Evolutionary conservation across 1,139 yeast species (phyloP).

Genomic region (Protomyces gravidus): DNA sequence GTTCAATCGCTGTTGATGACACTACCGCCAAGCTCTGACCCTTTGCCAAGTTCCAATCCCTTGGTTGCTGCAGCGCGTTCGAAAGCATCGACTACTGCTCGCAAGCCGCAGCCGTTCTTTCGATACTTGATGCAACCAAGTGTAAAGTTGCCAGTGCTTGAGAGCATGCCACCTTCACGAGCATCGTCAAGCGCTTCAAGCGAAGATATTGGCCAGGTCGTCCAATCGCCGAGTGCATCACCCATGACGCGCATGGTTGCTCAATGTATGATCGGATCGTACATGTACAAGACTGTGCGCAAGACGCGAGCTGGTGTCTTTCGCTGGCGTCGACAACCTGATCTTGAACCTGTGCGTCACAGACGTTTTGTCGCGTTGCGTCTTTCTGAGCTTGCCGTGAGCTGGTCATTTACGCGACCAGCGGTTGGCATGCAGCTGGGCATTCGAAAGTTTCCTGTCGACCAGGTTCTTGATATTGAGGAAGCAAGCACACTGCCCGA

Average conservation of each 20-base stretch:
- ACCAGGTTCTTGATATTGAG: slow-evolving; percentile 7
- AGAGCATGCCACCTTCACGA: neutral
- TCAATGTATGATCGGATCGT: slow-evolving; percentile 14
- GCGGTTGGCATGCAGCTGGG: slow-evolving; percentile 13
- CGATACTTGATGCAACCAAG: neutral
- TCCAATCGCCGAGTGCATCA: neutral
- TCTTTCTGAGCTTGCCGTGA: slow-evolving; percentile 2
- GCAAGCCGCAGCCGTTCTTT: neutral
- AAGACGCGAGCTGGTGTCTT: neutral
- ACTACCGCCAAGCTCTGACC: neutral
- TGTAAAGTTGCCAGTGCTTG: neutral
- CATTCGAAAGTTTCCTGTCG: slow-evolving; percentile 1
- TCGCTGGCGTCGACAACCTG: neutral
- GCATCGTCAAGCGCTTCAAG: neutral
- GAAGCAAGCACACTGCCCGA: neutral
- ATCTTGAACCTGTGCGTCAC: slow-evolving; percentile 1
- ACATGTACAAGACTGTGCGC: slow-evolving; percentile 18
- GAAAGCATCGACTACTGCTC: neutral
- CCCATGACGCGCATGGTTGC: neutral
- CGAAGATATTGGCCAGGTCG: neutral
- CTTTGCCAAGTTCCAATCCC: too few species aligned
- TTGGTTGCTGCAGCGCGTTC: neutral
- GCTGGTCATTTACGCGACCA: slow-evolving; percentile 19
- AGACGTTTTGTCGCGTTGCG: slow-evolving; percentile 15
- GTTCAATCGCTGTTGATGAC: neutral